Percentiles rank a stretch among this genome's conserved stretches.
These are phyloP conservation scores for Massariosphaeria phaeospora DNA, from an alignment of 495 filamentous ascomycete species.

Conservation along the genomic window DNA sequence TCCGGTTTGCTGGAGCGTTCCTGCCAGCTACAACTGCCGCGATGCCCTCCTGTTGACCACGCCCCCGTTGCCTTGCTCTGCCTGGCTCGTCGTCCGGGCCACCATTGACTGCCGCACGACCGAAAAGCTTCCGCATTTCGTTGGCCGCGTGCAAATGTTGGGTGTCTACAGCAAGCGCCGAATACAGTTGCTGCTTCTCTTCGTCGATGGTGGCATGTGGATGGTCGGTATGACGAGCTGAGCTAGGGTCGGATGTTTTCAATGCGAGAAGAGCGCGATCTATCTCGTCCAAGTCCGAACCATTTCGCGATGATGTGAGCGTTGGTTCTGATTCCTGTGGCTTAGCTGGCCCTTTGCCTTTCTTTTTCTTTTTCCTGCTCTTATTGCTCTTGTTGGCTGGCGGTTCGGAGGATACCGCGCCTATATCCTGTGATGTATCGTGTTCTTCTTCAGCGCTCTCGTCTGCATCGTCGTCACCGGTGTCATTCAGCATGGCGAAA, in stretches of 20 bases:
- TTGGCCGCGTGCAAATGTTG: conserved; percentile 78
- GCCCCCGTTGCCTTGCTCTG: conserved; percentile 45
- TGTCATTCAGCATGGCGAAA: conserved; percentile 27
- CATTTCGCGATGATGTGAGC: not conserved
- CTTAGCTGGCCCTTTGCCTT: conserved; percentile 49
- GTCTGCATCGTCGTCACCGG: conserved; percentile 39
- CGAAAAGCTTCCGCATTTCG: conserved; percentile 93
- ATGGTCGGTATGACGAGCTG: conserved; percentile 30
- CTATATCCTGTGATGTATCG: conserved; percentile 10
- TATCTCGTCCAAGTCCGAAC: conserved; percentile 65
- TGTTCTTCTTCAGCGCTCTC: conserved; percentile 34
- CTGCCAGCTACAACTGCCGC: conserved; percentile 64
- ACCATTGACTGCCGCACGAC: conserved; percentile 65
- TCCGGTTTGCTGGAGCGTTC: conserved; percentile 52
- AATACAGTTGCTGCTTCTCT: conserved; percentile 44
- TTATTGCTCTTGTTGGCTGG: conserved; percentile 28
- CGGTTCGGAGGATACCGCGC: not conserved
- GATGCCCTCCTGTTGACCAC: conserved; percentile 56
- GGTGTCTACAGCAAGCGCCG: conserved; percentile 70
- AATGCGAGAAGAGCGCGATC: conserved; percentile 71
- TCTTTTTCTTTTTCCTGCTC: conserved; percentile 45
- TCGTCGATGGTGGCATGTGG: conserved; percentile 27
- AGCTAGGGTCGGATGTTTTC: conserved; percentile 32
- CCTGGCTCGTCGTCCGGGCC: conserved; percentile 46
- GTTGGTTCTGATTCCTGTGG: conserved; percentile 27